Evolutionary conservation across 2,329 filamentous ascomycete genomes (phyloP).

Genomic region (Colletotrichum abscissum): DNA sequence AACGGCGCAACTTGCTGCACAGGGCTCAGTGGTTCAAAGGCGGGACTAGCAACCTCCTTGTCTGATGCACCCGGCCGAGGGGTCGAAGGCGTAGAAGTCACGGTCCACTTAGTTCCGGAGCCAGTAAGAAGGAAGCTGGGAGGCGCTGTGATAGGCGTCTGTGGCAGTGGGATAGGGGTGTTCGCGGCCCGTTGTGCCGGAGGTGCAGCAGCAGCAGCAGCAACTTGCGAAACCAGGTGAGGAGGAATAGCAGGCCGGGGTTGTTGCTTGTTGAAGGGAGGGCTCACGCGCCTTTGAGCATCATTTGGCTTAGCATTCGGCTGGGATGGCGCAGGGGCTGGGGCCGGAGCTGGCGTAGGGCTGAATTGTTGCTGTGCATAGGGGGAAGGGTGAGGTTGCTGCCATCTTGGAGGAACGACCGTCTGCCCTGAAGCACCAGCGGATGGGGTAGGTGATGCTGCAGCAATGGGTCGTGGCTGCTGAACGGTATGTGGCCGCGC

Average conservation of each 20-base stretch:
- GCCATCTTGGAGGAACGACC: conserved; percentile 45
- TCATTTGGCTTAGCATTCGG: conserved; percentile 37
- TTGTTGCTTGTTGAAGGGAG: conserved; percentile 45
- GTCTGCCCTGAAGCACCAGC: conserved; percentile 21
- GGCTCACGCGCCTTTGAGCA: conserved; percentile 44
- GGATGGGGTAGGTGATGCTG: conserved; percentile 33
- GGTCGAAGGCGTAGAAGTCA: conserved; percentile 68
- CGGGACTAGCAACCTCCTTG: conserved; percentile 60
- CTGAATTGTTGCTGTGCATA: conserved; percentile 39
- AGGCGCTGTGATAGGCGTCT: conserved; percentile 45
- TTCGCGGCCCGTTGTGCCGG: conserved; percentile 46
- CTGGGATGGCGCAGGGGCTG: conserved; percentile 37
- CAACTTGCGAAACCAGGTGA: conserved; percentile 53
- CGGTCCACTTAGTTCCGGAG: conserved; percentile 69
- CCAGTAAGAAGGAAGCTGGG: conserved; percentile 46
- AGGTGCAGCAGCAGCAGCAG: conserved; percentile 41
- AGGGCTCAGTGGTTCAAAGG: conserved; percentile 70
- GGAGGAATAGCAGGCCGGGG: conserved; percentile 53
- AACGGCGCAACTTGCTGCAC: conserved; percentile 53
- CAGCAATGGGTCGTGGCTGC: conserved; percentile 33
- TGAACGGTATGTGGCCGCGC: conserved; percentile 45
- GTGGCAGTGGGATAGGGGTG: conserved; percentile 44
- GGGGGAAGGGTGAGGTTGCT: conserved; percentile 44
- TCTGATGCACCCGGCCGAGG: conserved; percentile 51
- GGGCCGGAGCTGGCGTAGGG: conserved; percentile 39